These are phyloP conservation scores for Phytophthora colocasiae DNA, from an alignment of 352 stramenopile genomes.

Conservation along the genomic window DNA sequence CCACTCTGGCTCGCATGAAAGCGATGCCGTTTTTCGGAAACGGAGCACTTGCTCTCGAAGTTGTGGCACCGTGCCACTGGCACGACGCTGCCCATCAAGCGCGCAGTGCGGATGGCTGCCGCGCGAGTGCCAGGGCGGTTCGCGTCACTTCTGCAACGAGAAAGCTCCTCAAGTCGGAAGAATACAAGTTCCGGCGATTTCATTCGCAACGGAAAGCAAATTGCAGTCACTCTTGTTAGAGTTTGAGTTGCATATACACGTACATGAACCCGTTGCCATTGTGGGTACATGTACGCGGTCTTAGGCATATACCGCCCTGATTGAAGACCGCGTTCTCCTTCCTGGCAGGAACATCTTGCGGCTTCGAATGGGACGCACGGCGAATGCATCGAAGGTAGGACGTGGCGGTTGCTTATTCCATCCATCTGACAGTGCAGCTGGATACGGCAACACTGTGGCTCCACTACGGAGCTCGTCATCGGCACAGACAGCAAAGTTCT, in stretches of 20 bases:
- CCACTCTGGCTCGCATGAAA: constrained; percentile 19
- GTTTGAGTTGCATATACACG: neutral
- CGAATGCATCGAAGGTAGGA: constrained; percentile 8
- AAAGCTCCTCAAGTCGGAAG: constrained; percentile 8
- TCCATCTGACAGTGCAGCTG: constrained; percentile 7
- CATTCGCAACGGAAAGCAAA: constrained; percentile 2
- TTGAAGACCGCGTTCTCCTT: constrained; percentile 6
- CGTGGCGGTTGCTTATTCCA: neutral
- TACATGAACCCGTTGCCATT: neutral
- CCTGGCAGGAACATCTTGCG: constrained; percentile 1
- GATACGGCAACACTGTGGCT: no score
- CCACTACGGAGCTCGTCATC: constrained; percentile 6
- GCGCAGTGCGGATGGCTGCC: constrained; percentile 23
- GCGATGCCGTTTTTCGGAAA: no score
- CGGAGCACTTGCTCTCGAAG: neutral
- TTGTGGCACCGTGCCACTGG: no score
- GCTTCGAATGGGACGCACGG: constrained; percentile 3
- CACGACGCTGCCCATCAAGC: constrained; percentile 23
- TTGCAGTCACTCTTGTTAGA: constrained; percentile 2
- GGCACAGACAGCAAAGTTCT: no score
- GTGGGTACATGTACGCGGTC: neutral
- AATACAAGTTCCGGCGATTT: constrained; percentile 2
- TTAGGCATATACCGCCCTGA: constrained; percentile 1
- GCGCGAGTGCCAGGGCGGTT: constrained; percentile 17
- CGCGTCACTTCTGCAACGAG: constrained; percentile 11